Base-by-base conservation (phyloP, 768 basidiomycete species). In the Termitomyces eurrhizus region DNA sequence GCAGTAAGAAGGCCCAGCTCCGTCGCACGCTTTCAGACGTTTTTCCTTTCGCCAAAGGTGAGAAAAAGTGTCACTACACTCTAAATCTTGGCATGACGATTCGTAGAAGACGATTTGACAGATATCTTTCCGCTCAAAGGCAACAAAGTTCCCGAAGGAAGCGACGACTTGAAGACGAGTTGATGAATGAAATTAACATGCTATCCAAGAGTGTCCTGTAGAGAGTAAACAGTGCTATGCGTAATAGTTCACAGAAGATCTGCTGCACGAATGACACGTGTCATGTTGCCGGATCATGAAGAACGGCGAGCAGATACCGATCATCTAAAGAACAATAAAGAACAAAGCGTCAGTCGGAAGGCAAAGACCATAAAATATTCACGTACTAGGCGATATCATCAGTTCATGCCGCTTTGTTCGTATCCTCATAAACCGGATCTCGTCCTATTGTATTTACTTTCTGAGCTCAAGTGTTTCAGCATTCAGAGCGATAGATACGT, bases 301-400 rank as follows among this genome's bases (percentile, higher is more conserved):
- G 75, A n/a, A 93, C 89, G 3, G 92, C 92, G 33, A 95, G 79
- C 18, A 95, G 74, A 75, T 88, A 94, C 66, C 84, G 81, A 57
- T 89, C 88, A 68, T 93, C 93, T 93, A 61, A 16, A 57, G 16
- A 42, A 16, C 4, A 4, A 29, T 29, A 29, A 29, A 29, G 29
- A 29, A 29, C 29, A 29, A 29, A 21, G 2, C 4, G 12, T 58
- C 4, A 58, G 41, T 39, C 3, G 6, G 18, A 13, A 49, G 26
- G 6, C 14, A 36, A 51, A 14, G 26, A 24, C 1, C 0, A 52
- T 24, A 16, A 18, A 14, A 42, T n/a, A 42, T 14, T 16, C 12
- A 68, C 88, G 33, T 56, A 93, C 95, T 91, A 59, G 95, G 95
- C 2, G 95, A 92, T 62, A 97, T 94, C 89, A 97, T 91, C 59